Conservation (phyloP, 1,284 basidiomycete species). For the Mycena citricolor region DNA sequence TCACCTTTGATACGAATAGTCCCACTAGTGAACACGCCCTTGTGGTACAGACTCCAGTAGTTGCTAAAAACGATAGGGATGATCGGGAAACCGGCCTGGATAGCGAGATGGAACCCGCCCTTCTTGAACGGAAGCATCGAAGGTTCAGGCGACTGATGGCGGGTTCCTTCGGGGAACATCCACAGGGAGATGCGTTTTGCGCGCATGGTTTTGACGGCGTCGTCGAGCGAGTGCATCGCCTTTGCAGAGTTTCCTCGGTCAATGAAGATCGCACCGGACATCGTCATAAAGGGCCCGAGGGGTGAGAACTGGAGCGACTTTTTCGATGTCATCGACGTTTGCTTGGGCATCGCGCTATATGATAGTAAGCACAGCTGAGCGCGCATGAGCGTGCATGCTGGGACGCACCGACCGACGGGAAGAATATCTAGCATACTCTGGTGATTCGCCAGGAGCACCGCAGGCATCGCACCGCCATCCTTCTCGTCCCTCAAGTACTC, state of each 20-base stretch:
- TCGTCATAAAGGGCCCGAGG: conserved; percentile 89
- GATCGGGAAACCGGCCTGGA: conserved; percentile 87
- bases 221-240: conserved; percentile 76
- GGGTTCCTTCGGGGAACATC: conserved; percentile 93
- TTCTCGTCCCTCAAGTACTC: conserved; percentile 59
- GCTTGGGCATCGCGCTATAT: conserved; percentile 78
- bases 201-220: conserved; percentile 85
- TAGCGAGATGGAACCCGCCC: conserved; percentile 95
- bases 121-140: conserved; percentile 92
- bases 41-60: conserved; percentile 84
- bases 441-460: conserved; percentile 88
- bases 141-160: conserved; percentile 67
- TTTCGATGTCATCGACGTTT: conserved; percentile 92
- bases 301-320: conserved; percentile 87
- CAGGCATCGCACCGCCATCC: conserved; percentile 65
- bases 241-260: conserved; percentile 81
- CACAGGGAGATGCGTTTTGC: conserved; percentile 73
- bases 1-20: conserved; percentile 80
- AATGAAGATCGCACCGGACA: conserved; percentile 93
- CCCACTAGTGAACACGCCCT: conserved; percentile 78
- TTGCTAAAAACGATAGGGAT: conserved; percentile 94
- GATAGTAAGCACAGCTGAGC: conserved; percentile 13
- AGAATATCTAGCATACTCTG: conserved; percentile 92
- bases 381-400: conserved; percentile 1
- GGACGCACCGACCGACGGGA: conserved; percentile 73